These are phyloP conservation scores for Geum urbanum DNA, from an alignment of 306 rosid genomes.

Conservation along the genomic window DNA sequence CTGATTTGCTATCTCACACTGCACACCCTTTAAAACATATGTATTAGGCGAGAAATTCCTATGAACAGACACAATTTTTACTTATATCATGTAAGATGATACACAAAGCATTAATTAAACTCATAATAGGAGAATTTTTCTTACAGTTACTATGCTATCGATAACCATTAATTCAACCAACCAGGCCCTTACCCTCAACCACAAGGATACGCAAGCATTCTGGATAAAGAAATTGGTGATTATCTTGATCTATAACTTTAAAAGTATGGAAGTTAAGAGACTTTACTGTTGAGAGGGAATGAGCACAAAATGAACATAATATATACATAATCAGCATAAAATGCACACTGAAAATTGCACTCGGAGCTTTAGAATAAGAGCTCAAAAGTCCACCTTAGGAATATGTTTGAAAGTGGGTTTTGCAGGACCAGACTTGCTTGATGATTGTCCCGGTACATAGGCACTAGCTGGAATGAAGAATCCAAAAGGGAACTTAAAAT, in stretches of 20 bases:
- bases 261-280: neutral
- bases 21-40: too few relatives aligned
- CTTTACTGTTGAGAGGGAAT: neutral
- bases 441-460: constrained; percentile 76
- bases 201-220: neutral
- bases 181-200: neutral
- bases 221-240: neutral
- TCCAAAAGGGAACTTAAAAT: neutral
- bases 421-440: constrained; percentile 49
- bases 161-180: neutral
- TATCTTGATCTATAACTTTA: neutral
- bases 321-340: neutral
- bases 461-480: constrained; percentile 62
- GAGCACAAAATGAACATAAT: neutral
- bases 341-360: constrained; percentile 3
- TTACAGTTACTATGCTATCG: neutral
- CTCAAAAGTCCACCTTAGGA: constrained; percentile 70
- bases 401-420: constrained; percentile 84
- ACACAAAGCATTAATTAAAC: too few relatives aligned
- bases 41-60: too few relatives aligned
- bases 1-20: too few relatives aligned
- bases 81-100: too few relatives aligned
- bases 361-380: constrained; percentile 16
- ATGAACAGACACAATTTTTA: too few relatives aligned
- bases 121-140: neutral